Percentiles rank a stretch among this genome's conserved stretches.
Conservation (phyloP, 2,329 filamentous ascomycete species). For the Canariomyces notabilis region DNA sequence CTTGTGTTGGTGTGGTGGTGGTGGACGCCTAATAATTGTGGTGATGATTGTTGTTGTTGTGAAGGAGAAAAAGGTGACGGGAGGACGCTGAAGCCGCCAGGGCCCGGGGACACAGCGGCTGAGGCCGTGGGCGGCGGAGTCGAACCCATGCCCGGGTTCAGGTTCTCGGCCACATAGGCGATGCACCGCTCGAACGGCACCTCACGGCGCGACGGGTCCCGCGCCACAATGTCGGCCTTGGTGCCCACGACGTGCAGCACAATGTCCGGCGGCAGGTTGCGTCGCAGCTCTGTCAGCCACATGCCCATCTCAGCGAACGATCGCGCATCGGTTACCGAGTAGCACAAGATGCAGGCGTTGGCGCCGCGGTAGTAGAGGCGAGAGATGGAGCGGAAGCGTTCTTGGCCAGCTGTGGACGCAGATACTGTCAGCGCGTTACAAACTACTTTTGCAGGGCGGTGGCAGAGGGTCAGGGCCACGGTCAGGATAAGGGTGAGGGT, state of each 20-base stretch:
- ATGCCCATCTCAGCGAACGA: slow-evolving; percentile 90
- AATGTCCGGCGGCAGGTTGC: slow-evolving; percentile 70
- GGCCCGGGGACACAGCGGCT: no score
- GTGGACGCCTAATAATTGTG: neutral
- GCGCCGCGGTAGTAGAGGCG: slow-evolving; percentile 94
- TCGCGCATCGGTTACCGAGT: slow-evolving; percentile 81
- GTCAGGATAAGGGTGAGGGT: no score
- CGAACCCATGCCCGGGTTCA: slow-evolving; percentile 64
- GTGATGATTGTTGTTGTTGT: slow-evolving; percentile 5
- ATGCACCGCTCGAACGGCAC: slow-evolving; percentile 95
- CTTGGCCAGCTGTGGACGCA: slow-evolving; percentile 84
- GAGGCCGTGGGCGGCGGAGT: slow-evolving; percentile 67
- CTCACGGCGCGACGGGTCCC: slow-evolving; percentile 71
- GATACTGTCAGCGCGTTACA: no score
- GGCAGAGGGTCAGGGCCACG: no score
- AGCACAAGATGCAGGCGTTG: slow-evolving; percentile 89
- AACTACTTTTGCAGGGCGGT: no score
- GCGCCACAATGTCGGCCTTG: slow-evolving; percentile 83
- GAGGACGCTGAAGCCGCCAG: slow-evolving; percentile 31
- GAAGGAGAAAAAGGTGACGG: slow-evolving; percentile 18
- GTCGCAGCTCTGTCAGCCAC: slow-evolving; percentile 81
- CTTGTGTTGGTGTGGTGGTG: slow-evolving; percentile 12
- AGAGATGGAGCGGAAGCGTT: slow-evolving; percentile 90
- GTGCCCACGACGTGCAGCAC: slow-evolving; percentile 94
- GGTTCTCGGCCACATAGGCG: slow-evolving; percentile 88